Conservation (phyloP, 129 eudicot genomes). For the Saussurea involucrata region DNA sequence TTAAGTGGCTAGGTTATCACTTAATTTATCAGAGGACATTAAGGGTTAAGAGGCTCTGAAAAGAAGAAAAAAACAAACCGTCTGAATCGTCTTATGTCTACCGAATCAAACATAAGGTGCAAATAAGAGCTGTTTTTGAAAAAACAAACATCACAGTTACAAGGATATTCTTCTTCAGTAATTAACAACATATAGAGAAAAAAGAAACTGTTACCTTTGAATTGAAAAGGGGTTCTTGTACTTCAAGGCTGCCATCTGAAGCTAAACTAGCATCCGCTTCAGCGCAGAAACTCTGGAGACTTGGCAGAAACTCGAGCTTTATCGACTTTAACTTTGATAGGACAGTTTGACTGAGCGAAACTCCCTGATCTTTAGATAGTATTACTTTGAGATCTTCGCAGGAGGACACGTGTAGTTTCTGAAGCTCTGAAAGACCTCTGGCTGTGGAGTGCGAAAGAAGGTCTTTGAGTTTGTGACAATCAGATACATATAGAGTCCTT, state of each 20-base stretch:
- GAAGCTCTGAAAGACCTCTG: conserved; percentile 31
- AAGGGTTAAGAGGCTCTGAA: too few species aligned
- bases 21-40: too few species aligned
- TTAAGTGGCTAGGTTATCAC: too few species aligned
- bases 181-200: background rate
- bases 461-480: conserved; percentile 35
- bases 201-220: conserved; percentile 29
- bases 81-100: too few species aligned
- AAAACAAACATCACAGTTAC: background rate
- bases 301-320: conserved; percentile 37
- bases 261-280: conserved; percentile 21
- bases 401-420: conserved; percentile 18
- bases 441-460: conserved; percentile 34
- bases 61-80: too few species aligned
- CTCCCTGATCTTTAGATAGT: conserved; percentile 19
- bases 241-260: conserved; percentile 17
- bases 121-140: too few species aligned
- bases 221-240: conserved; percentile 40
- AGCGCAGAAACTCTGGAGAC: conserved; percentile 32
- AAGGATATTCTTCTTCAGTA: background rate
- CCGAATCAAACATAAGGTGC: too few species aligned
- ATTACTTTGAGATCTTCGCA: conserved; percentile 31
- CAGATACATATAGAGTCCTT: conserved; percentile 33
- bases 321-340: conserved; percentile 31
- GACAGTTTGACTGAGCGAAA: conserved; percentile 20